Base-by-base conservation (phyloP, 2,329 filamentous ascomycete genomes). In the Pseudogymnoascus sp. region DNA sequence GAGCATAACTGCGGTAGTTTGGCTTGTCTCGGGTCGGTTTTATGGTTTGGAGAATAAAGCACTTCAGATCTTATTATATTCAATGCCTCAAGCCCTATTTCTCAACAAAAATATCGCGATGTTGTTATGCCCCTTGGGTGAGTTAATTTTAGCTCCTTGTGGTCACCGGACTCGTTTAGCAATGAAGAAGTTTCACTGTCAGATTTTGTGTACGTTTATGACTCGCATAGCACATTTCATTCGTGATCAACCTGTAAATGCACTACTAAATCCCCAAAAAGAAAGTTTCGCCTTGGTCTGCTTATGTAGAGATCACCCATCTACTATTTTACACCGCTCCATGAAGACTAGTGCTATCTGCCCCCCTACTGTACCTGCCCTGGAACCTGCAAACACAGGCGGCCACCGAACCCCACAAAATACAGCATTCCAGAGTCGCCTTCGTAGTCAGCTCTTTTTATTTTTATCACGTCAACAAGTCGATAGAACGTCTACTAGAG, bases 191-290 rank as follows among this genome's bases (percentile, higher is more conserved):
- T 53, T 53, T 53, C n/a, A 53, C 47, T 53, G 47, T 53, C 9
- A 11, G 47, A 33, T 12, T 53, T 53, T 53, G 47, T 53, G 47
- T 53, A 53, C 18, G 47, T 53, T 53, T 33, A 33, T 53, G 47
- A 53, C 47, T 53, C 47, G 47, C 28, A 53, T 53, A 53, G 47
- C 47, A 53, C 47, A 35, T 53, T 53, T 53, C 28, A 53, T 53
- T 33, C 47, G 47, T 53, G 47, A 53, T 53, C 47, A 53, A 9
- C 47, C 47, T 35, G 15, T 35, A 53, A 33, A 53, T 53, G 15
- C 47, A 15, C 28, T 53, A n/a, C 47, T 53, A 33, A 53, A 12
- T 25, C 7, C 28, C 47, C 47, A 35, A 53, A 53, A 53, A 53
- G 47, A 53, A 53, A 53, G 47, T 53, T 33, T 35, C 28, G 28